These are phyloP conservation scores for Globisporangium rhizosaccharum DNA, from an alignment of 352 stramenopile species.

Conservation along the genomic window DNA sequence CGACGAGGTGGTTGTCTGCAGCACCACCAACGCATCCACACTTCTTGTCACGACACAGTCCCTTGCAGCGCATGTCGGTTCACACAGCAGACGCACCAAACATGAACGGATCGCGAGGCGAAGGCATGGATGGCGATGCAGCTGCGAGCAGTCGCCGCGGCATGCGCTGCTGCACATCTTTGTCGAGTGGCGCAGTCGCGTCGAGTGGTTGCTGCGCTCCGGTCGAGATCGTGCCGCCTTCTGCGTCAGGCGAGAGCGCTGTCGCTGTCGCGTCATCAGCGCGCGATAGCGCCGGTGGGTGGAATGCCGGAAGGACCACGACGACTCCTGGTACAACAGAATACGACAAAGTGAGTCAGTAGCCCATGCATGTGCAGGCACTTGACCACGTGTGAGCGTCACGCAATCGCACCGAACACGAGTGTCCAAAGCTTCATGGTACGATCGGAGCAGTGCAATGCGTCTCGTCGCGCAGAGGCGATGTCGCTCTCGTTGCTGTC, in stretches of 20 bases:
- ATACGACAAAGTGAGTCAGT: too few species aligned
- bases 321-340: too few species aligned
- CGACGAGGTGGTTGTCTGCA: conserved; percentile 58
- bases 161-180: conserved; percentile 10
- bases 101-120: conserved; percentile 42
- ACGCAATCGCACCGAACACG: background rate
- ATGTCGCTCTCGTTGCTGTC: too few species aligned
- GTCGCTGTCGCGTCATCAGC: background rate
- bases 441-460: too few species aligned
- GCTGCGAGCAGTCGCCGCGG: conserved; percentile 24
- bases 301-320: too few species aligned
- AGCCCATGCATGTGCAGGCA: too few species aligned
- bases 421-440: too few species aligned
- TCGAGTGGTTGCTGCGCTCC: background rate
- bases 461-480: background rate
- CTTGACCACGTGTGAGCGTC: too few species aligned
- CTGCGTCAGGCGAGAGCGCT: background rate
- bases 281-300: background rate
- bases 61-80: background rate
- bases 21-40: background rate
- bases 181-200: background rate
- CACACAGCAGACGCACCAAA: conserved; percentile 25
- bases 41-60: background rate
- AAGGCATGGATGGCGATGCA: conserved; percentile 24
- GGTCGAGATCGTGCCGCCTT: background rate